A percentile compares a stretch with the other conserved stretches of the same genome.
These are phyloP conservation scores for Fraxinus pennsylvanica DNA, from an alignment of 257 asterid genomes.

Conservation along the genomic window DNA sequence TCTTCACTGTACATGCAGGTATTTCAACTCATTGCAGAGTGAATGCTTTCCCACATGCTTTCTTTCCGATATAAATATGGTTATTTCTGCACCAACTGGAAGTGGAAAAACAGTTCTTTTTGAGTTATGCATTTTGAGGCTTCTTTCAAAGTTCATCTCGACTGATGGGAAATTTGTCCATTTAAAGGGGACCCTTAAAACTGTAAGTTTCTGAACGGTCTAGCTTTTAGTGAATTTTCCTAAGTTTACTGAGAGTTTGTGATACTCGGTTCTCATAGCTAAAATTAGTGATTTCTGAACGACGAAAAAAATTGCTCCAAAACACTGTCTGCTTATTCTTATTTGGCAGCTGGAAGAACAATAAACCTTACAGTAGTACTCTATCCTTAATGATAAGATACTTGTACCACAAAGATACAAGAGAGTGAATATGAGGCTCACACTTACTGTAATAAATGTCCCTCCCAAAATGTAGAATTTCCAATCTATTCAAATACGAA, in stretches of 20 bases:
- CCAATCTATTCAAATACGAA: not conserved
- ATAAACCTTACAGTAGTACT: slow-evolving; percentile 8
- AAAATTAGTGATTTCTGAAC: slow-evolving; percentile 1
- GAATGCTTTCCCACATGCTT: slow-evolving; percentile 89
- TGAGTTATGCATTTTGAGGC: slow-evolving; percentile 95
- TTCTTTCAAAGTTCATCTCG: slow-evolving; percentile 79
- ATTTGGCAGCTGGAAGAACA: slow-evolving; percentile 11
- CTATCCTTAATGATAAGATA: slow-evolving; percentile 15
- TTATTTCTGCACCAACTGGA: slow-evolving; percentile 97
- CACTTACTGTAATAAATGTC: not conserved
- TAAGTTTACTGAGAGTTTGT: not conserved
- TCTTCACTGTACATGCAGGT: slow-evolving; percentile 46
- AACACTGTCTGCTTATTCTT: slow-evolving; percentile 9
- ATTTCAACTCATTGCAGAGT: slow-evolving; percentile 94
- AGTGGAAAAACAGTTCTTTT: slow-evolving; percentile 95
- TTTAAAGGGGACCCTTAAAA: slow-evolving; percentile 75
- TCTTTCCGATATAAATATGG: slow-evolving; percentile 87
- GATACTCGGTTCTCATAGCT: slow-evolving; percentile 3
- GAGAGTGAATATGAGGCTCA: slow-evolving; percentile 17
- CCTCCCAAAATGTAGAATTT: not conserved
- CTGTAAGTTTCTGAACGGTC: slow-evolving; percentile 51
- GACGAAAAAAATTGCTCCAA: not conserved
- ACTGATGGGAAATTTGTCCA: slow-evolving; percentile 60
- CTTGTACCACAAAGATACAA: not conserved
- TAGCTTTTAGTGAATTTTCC: slow-evolving; percentile 1